Evolutionary conservation across 495 filamentous ascomycete species (phyloP).

Genomic region (Chaetomium fimeti): DNA sequence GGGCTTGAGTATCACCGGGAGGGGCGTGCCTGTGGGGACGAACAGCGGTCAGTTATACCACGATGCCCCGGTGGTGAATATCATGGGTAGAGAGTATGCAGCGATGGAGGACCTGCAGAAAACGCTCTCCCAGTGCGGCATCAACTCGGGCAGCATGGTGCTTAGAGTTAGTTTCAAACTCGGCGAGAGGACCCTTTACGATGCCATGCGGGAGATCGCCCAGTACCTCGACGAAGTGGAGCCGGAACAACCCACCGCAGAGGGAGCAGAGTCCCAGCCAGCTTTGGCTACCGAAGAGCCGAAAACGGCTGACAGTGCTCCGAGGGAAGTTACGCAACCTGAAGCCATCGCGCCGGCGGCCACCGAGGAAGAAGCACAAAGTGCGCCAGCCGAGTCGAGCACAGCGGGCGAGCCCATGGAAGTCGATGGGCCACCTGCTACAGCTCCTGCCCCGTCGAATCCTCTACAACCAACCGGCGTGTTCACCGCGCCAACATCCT

Average conservation of each 20-base stretch:
- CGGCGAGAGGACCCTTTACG: slow-evolving; percentile 75
- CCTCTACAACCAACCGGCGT: slow-evolving; percentile 58
- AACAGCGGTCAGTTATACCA: slow-evolving; percentile 76
- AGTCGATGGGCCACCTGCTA: slow-evolving; percentile 19
- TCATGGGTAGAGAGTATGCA: slow-evolving; percentile 74
- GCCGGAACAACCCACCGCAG: slow-evolving; percentile 22
- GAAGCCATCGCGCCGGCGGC: slow-evolving; percentile 12
- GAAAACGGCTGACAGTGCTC: slow-evolving; percentile 21
- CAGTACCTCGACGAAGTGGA: slow-evolving; percentile 60
- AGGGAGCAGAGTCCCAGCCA: slow-evolving; percentile 20
- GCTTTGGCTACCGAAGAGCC: slow-evolving; percentile 24
- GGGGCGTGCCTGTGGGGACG: slow-evolving; percentile 61
- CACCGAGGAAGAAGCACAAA: slow-evolving; percentile 6
- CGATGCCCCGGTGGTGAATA: slow-evolving; percentile 77
- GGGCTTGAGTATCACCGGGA: slow-evolving; percentile 73
- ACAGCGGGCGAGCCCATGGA: slow-evolving; percentile 9
- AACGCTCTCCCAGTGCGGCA: slow-evolving; percentile 79
- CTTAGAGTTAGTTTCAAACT: slow-evolving; percentile 70
- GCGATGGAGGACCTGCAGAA: slow-evolving; percentile 81
- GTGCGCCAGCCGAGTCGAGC: slow-evolving; percentile 5
- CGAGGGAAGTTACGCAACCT: slow-evolving; percentile 18
- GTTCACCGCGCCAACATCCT: slow-evolving; percentile 68
- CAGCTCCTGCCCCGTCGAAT: slow-evolving; percentile 24
- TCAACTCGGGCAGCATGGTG: slow-evolving; percentile 77
- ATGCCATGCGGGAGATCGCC: slow-evolving; percentile 78